Evolutionary conservation across 768 basidiomycete genomes (phyloP), one percentile per base, ranked within the genome.

Genomic region (Lactarius hengduanensis): DNA sequence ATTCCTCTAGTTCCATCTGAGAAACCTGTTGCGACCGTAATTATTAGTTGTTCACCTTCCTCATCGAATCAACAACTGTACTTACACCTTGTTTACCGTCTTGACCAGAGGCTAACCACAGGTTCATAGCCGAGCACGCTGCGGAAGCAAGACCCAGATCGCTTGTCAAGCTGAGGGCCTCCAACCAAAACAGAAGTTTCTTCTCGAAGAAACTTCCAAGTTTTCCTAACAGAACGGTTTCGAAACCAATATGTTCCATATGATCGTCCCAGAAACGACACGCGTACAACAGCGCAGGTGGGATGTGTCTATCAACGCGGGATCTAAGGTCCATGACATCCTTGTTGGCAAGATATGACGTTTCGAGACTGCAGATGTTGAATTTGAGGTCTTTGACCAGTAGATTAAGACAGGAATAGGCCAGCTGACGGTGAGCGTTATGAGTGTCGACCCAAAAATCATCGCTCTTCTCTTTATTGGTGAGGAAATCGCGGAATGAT

Each of bases 231-330:
- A 62, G 47, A 34, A 38, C 26, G 11, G 4, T 10, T 22, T 47
- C 32, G 20, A 62, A 62, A 28, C 28, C 13, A 9, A 53, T 30
- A 18, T 32, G 20, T 62, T 50, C 20, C 22, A 62, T 22, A 16
- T 62, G 61, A 9, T 50, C 30, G 1, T 62, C 61, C 61, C 61
- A 62, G 47, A 62, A 54, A n/a, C 26, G 28, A 32, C 61, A 62
- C 0, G 43, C 47, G 11, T 26, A 40, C 10, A 16, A 59, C 43
- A 38, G 47, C 1, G 16, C 11, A 16, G 15, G 36, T 22, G 36
- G 4, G 11, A 62, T 36, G 32, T 26, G 11, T 22, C 34, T 13
- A 30, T 50, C 28, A 30, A 28, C 1, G 32, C 30, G 45, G n/a
- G 9, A 34, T 18, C n/a, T 20, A 11, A 62, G 61, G 20, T 62